Base-by-base conservation (phyloP, 2,329 filamentous ascomycete species). In the Malbranchea zuffiana region DNA sequence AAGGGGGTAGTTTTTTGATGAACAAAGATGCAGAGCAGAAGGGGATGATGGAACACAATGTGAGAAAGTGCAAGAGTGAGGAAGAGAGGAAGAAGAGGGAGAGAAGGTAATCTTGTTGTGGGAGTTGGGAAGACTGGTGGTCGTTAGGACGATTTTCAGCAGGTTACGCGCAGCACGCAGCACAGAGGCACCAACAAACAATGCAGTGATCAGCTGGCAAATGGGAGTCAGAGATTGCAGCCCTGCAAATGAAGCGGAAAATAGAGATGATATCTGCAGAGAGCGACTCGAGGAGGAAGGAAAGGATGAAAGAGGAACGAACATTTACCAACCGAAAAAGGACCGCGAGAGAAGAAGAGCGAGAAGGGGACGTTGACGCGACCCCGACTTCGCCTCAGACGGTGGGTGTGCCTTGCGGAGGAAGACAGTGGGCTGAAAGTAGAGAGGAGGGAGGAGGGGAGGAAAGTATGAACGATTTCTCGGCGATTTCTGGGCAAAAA, bases 281-380 rank as follows among this genome's bases (percentile, higher is more conserved):
- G n/a, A n/a, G n/a, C n/a, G n/a, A n/a, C n/a, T n/a, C n/a, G n/a
- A n/a, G n/a, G n/a, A n/a, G n/a, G n/a, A n/a, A n/a, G n/a, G n/a
- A n/a, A n/a, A n/a, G n/a, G n/a, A n/a, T n/a, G n/a, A n/a, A n/a
- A n/a, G n/a, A n/a, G n/a, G n/a, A n/a, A n/a, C n/a, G n/a, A n/a
- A n/a, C n/a, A 10, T 13, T 17, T 25, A 32, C 25, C 17, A 28
- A 34, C 26, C 33, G 23, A 31, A 33, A 21, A 32, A 31, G 28
- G 26, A 39, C 32, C 23, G 27, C 28, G 37, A 35, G 28, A 40
- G 28, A 21, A 35, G 34, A 45, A 43, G 23, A 45, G 21, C 11
- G 15, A 13, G 20, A 35, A 31, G 16, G 27, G 31, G 23, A 25
- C 23, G 23, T 33, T 16, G 20, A 30, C n/a, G 34, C 13, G 18